Evolutionary conservation across 2,329 filamentous ascomycete genomes (phyloP).

Genomic region (Ophiobolus disseminans): DNA sequence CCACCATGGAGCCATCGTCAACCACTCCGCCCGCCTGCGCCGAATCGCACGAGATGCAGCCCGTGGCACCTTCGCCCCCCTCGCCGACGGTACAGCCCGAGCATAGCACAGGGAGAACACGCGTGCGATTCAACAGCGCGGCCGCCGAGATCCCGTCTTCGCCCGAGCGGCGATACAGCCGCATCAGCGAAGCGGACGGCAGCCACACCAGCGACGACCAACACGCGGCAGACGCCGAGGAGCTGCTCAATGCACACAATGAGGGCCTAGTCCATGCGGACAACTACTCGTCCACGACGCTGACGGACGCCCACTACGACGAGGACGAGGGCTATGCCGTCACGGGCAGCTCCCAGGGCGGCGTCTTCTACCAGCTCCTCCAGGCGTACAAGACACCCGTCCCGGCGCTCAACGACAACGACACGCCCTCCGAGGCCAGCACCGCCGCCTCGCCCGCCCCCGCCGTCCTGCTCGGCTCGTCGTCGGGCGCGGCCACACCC

Average conservation of each 20-base stretch:
- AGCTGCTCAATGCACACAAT: conserved; percentile 30
- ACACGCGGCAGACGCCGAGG: conserved; percentile 28
- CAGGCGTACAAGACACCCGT: conserved; percentile 40
- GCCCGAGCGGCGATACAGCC: conserved; percentile 16
- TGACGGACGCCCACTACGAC: conserved; percentile 12
- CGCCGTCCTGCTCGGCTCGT: conserved; percentile 14
- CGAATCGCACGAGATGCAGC: conserved; percentile 18
- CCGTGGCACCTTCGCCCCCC: conserved; percentile 6
- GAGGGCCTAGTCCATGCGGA: conserved; percentile 6
- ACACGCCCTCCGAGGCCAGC: conserved; percentile 24
- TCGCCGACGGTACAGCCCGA: conserved; percentile 18
- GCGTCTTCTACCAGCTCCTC: conserved; percentile 42
- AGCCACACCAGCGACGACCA: conserved; percentile 15
- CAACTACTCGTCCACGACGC: not conserved
- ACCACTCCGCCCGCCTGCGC: conserved; percentile 14
- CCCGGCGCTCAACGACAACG: conserved; percentile 16
- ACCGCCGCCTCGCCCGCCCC: conserved; percentile 8
- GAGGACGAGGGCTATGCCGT: conserved; percentile 33
- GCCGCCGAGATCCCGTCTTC: conserved; percentile 29
- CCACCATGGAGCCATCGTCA: conserved; percentile 25
- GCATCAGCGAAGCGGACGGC: conserved; percentile 20
- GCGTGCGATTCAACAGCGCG: conserved; percentile 40
- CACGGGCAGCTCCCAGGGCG: conserved; percentile 36
- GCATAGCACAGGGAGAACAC: conserved; percentile 17
- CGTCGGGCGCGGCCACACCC: conserved; percentile 34